phyloP scores from a whole-genome alignment of 2,329 filamentous ascomycete genomes.

The Hymenoscyphus fraxineus region DNA sequence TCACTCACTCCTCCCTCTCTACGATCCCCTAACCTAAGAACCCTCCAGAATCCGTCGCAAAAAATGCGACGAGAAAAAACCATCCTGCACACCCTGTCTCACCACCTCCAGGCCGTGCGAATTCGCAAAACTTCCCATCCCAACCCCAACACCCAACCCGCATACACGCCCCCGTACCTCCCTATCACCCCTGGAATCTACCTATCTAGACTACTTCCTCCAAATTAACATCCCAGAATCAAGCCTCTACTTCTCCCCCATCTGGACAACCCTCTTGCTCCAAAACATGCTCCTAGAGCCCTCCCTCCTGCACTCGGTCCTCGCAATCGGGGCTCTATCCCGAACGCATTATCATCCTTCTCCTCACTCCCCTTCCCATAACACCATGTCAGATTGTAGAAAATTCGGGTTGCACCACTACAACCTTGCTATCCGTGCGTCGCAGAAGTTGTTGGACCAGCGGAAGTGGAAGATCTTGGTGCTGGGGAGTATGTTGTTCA shows the following conservation, averaged over 20 bases:
- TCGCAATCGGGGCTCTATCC: slow-evolving; percentile 13
- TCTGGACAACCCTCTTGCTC: slow-evolving; percentile 12
- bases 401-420: slow-evolving; percentile 28
- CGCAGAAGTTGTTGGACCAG: not conserved
- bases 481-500: not conserved
- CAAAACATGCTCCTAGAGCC: slow-evolving; percentile 8
- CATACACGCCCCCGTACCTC: not conserved
- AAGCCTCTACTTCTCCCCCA: slow-evolving; percentile 8
- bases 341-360: slow-evolving; percentile 31
- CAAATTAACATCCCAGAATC: slow-evolving; percentile 6
- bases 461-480: not conserved
- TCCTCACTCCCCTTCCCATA: slow-evolving; percentile 30
- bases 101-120: slow-evolving; percentile 12
- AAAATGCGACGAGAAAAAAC: slow-evolving; percentile 24
- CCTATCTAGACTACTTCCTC: slow-evolving; percentile 13
- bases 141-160: not conserved
- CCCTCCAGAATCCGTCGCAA: slow-evolving; percentile 18
- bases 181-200: not conserved
- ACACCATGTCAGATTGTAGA: slow-evolving; percentile 18
- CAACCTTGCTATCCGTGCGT: slow-evolving; percentile 26
- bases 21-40: not conserved
- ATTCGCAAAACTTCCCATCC: not conserved
- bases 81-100: slow-evolving; percentile 17
- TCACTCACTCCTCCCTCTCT: not conserved
- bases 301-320: slow-evolving; percentile 8